These are phyloP conservation scores for Helicostylum pulchrum DNA, from an alignment of 192 early-diverging fungal genomes.

Conservation along the genomic window DNA sequence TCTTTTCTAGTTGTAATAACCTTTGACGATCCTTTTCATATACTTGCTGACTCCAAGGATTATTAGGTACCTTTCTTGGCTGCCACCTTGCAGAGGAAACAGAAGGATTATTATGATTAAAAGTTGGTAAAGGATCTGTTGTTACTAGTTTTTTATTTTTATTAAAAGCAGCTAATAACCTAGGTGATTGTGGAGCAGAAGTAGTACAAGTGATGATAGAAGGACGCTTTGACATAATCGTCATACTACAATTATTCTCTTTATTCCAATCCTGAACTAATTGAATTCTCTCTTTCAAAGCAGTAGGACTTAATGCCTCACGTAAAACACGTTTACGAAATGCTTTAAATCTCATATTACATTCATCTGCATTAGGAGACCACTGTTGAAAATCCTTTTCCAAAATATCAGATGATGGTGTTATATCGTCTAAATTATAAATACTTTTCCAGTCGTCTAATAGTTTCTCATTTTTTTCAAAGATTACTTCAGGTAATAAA, in stretches of 20 bases:
- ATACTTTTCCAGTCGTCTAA: conserved; percentile 56
- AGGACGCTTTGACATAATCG: conserved; percentile 16
- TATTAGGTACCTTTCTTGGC: conserved; percentile 3
- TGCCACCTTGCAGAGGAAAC: neutral
- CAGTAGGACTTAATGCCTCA: conserved; percentile 86
- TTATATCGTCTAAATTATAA: neutral
- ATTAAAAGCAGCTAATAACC: neutral
- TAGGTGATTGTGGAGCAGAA: conserved; percentile 32
- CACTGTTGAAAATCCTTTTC: conserved; percentile 12
- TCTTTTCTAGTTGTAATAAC: conserved; percentile 33
- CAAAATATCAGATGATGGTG: neutral
- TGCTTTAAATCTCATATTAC: conserved; percentile 6
- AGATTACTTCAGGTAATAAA: conserved; percentile 71
- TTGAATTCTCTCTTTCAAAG: conserved; percentile 70
- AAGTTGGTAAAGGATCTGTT: too few relatives aligned
- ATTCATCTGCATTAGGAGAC: conserved; percentile 12
- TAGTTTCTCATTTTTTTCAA: conserved; percentile 90
- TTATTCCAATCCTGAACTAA: conserved; percentile 36
- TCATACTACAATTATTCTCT: conserved; percentile 4
- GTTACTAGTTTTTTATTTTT: too few relatives aligned
- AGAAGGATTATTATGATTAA: too few relatives aligned
- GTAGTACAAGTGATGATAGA: conserved; percentile 22
- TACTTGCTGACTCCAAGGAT: conserved; percentile 14
- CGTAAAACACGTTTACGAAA: conserved; percentile 81
- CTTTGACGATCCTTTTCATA: conserved; percentile 12